These are phyloP conservation scores for Daldinia vernicosa DNA, from an alignment of 495 filamentous ascomycete species.

Conservation along the genomic window DNA sequence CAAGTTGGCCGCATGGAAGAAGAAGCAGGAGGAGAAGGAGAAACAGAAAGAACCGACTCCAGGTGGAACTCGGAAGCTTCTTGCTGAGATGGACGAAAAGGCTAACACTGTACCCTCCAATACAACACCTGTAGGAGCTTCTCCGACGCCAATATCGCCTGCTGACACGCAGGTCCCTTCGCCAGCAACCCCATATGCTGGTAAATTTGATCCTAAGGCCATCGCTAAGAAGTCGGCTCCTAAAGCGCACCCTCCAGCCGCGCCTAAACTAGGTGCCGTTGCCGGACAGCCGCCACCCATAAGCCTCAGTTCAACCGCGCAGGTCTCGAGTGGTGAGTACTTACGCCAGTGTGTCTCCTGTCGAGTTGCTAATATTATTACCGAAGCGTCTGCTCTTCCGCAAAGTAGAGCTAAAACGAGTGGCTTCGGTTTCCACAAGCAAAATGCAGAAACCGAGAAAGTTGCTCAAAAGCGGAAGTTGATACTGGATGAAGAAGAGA, in stretches of 20 bases:
- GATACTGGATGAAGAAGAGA: slow-evolving; percentile 88
- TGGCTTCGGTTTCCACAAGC: slow-evolving; percentile 82
- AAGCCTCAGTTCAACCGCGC: slow-evolving; percentile 29
- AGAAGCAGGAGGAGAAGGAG: slow-evolving; percentile 83
- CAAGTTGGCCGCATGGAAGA: slow-evolving; percentile 90
- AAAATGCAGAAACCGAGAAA: slow-evolving; percentile 72
- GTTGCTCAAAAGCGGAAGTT: slow-evolving; percentile 73
- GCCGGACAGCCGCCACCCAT: slow-evolving; percentile 38
- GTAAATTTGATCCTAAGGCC: slow-evolving; percentile 90
- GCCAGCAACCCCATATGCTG: slow-evolving; percentile 68
- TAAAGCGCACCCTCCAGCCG: slow-evolving; percentile 60
- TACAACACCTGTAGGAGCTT: slow-evolving; percentile 66
- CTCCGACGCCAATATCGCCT: slow-evolving; percentile 56
- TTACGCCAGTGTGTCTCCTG: not conserved
- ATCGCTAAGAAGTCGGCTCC: slow-evolving; percentile 76
- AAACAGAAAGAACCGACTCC: slow-evolving; percentile 75
- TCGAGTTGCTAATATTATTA: slow-evolving; percentile 16
- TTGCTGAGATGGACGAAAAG: slow-evolving; percentile 81
- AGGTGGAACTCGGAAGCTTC: slow-evolving; percentile 69
- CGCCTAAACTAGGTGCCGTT: slow-evolving; percentile 52
- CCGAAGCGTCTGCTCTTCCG: slow-evolving; percentile 59
- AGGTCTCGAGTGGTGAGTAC: slow-evolving; percentile 41
- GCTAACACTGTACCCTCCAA: slow-evolving; percentile 63
- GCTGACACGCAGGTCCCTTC: slow-evolving; percentile 48
- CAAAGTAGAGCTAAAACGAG: slow-evolving; percentile 78